Conservation (phyloP, 257 asterid genomes). For the Vinca minor region DNA sequence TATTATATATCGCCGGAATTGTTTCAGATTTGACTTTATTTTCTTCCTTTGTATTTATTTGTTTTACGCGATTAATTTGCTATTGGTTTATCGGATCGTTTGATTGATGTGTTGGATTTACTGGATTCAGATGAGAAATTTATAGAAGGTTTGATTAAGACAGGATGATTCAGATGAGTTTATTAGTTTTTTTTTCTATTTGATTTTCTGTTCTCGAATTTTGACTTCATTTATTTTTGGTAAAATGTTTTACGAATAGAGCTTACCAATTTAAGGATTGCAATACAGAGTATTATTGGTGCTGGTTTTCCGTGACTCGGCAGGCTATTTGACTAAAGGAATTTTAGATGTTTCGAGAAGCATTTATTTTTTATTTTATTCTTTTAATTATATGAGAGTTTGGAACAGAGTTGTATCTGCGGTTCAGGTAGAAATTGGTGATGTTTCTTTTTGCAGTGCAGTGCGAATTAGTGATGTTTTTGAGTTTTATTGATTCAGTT, state of each 20-base stretch:
- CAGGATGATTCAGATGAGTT: slow-evolving; percentile 9
- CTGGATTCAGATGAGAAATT: slow-evolving; percentile 6
- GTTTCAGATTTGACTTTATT: neutral
- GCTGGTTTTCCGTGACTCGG: neutral
- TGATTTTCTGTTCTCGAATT: neutral
- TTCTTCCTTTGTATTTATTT: neutral
- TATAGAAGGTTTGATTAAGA: slow-evolving; percentile 7
- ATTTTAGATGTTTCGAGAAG: neutral
- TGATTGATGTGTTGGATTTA: slow-evolving; percentile 8
- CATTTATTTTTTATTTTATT: neutral
- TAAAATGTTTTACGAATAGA: neutral
- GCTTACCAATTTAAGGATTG: neutral
- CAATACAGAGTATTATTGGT: neutral
- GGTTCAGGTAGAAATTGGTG: neutral
- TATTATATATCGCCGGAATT: neutral
- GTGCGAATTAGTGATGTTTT: too few relatives aligned
- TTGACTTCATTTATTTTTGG: neutral
- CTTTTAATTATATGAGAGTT: neutral
- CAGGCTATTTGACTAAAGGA: neutral
- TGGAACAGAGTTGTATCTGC: neutral
- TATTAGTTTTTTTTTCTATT: neutral
- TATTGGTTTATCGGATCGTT: slow-evolving; percentile 2
- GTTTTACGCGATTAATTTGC: neutral
- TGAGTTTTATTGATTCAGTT: neutral
- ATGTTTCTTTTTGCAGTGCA: too few relatives aligned